These are phyloP conservation scores for Fusarium pseudonygamai DNA, from an alignment of 2,329 filamentous ascomycete genomes.

Conservation along the genomic window DNA sequence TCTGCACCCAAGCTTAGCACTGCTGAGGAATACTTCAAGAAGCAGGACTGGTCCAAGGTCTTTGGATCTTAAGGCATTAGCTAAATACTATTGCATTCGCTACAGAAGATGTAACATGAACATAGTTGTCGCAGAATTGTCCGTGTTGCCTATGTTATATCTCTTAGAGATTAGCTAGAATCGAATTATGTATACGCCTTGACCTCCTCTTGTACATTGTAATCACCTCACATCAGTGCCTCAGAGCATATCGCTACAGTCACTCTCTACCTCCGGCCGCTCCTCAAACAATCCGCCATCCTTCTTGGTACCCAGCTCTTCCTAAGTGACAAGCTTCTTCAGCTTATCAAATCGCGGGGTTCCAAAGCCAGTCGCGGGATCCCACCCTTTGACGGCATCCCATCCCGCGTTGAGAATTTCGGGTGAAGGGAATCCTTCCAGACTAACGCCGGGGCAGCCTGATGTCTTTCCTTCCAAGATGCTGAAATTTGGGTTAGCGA, in stretches of 20 bases:
- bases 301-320: not conserved
- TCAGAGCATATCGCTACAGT: not conserved
- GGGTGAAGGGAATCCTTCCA: constrained; percentile 40
- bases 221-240: no score
- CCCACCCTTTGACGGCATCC: constrained; percentile 48
- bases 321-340: constrained; percentile 24
- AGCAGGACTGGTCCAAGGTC: constrained; percentile 21
- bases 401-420: constrained; percentile 43
- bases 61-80: not conserved
- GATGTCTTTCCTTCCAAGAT: constrained; percentile 48
- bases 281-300: not conserved
- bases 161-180: not conserved
- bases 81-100: no score
- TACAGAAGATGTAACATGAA: not conserved
- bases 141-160: not conserved
- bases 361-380: constrained; percentile 55
- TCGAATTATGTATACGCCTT: not conserved
- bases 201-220: not conserved
- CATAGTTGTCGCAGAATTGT: not conserved
- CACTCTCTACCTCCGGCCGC: not conserved
- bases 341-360: constrained; percentile 56
- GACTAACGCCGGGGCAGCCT: constrained; percentile 46
- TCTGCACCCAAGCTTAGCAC: constrained; percentile 1
- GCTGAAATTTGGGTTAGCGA: constrained; percentile 27
- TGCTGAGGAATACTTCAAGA: constrained; percentile 17